phyloP scores from a whole-genome alignment of 306 rosid genomes.

The Sechiopsis laciniata region DNA sequence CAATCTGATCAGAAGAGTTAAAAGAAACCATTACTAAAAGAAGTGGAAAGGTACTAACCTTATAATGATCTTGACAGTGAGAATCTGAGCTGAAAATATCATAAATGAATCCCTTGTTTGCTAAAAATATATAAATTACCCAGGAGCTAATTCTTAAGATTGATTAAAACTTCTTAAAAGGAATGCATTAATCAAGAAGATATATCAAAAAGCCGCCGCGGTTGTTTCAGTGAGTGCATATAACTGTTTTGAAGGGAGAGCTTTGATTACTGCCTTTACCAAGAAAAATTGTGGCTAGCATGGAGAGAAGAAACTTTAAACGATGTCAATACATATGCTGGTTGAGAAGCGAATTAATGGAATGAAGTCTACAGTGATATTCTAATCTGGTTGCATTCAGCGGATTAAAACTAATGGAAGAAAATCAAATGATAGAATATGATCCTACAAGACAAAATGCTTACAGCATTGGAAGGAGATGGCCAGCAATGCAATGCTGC shows the following conservation, averaged over 20 bases:
- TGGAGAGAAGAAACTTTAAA: not conserved
- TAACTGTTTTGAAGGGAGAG: not conserved
- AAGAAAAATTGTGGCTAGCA: not conserved
- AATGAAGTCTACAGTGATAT: not conserved
- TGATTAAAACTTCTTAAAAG: not conserved
- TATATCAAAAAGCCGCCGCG: not conserved
- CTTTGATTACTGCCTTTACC: not conserved
- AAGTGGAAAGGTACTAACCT: constrained; percentile 13
- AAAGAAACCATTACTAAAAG: constrained; percentile 21
- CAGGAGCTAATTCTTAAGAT: not conserved
- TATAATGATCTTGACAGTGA: not conserved
- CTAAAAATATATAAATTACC: not conserved
- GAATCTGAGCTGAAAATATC: not conserved
- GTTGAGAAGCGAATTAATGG: constrained; percentile 1
- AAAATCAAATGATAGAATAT: not conserved
- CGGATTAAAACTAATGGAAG: not conserved
- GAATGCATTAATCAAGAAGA: not conserved
- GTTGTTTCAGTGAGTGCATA: not conserved
- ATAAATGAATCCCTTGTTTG: not conserved
- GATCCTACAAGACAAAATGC: constrained; percentile 18
- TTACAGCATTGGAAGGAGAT: constrained; percentile 92
- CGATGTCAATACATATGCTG: not conserved
- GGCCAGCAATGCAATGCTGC: constrained; percentile 98
- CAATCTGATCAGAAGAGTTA: constrained; percentile 41
- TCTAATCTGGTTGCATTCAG: not conserved